These are phyloP conservation scores for Trichoderma semiorbis DNA, from an alignment of 2,329 filamentous ascomycete genomes.

Conservation along the genomic window DNA sequence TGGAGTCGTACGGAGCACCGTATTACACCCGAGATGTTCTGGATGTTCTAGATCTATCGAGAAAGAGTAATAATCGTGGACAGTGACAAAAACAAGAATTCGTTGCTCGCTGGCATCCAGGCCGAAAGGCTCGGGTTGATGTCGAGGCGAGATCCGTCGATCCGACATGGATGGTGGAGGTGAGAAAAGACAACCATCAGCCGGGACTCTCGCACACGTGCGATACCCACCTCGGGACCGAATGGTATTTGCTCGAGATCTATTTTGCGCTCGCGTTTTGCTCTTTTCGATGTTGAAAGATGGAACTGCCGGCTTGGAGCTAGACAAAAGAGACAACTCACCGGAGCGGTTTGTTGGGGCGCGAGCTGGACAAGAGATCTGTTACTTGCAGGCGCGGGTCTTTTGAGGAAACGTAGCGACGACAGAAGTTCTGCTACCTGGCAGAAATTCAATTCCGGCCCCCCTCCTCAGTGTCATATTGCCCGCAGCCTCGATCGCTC, in stretches of 20 bases:
- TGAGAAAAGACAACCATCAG: neutral
- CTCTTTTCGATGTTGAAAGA: neutral
- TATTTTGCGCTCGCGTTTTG: neutral
- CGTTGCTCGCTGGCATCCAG: neutral
- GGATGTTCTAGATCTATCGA: neutral
- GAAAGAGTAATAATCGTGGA: neutral
- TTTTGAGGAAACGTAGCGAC: neutral
- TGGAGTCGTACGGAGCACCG: neutral
- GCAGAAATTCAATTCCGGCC: neutral
- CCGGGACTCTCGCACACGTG: neutral
- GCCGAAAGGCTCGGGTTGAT: neutral
- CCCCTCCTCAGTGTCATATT: neutral
- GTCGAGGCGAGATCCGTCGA: neutral
- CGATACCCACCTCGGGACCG: neutral
- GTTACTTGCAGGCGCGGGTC: neutral
- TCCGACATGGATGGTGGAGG: neutral
- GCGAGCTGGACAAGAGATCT: neutral
- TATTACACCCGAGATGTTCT: neutral
- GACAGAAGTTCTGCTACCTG: neutral
- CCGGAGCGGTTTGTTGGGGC: neutral
- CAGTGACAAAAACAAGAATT: neutral
- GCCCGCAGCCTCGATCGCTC: slow-evolving; percentile 14
- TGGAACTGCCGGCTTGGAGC: neutral
- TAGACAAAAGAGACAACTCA: neutral
- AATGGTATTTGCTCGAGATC: neutral